Evolutionary conservation across 2,329 filamentous ascomycete species (phyloP).

Genomic region (Aureobasidium leucospermi): DNA sequence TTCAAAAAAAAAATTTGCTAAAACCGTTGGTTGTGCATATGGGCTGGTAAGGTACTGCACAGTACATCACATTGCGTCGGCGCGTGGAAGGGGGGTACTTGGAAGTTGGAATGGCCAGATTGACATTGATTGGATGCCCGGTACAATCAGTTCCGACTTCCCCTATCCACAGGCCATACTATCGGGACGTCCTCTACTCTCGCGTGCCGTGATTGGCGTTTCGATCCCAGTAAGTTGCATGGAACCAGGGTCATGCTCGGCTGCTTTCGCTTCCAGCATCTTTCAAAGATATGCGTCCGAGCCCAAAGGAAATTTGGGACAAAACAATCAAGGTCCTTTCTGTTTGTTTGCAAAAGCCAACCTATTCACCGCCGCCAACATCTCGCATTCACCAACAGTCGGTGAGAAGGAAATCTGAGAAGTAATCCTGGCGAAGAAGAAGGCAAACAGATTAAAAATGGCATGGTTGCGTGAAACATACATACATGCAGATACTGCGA

Average conservation of each 20-base stretch:
- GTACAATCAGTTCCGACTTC: neutral
- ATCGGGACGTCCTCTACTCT: neutral
- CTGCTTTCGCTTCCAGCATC: neutral
- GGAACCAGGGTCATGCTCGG: neutral
- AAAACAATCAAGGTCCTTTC: neutral
- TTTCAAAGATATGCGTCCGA: neutral
- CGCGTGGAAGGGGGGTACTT: neutral
- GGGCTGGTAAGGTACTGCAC: neutral
- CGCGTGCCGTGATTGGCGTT: slow-evolving; percentile 11
- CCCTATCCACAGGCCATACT: neutral
- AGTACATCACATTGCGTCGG: neutral
- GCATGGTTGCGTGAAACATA: neutral
- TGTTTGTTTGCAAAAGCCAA: neutral
- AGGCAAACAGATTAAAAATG: neutral
- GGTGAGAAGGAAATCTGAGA: neutral
- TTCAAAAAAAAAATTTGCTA: neutral
- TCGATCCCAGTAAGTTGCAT: neutral
- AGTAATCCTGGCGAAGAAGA: neutral
- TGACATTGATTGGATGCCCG: neutral
- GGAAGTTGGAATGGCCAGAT: neutral
- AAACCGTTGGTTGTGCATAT: neutral
- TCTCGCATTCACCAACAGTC: neutral
- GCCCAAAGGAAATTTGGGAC: neutral
- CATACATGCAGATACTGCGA: neutral
- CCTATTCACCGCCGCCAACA: neutral